Evolutionary conservation across 495 filamentous ascomycete genomes (phyloP).

Genomic region (Beverwykella pulmonaria): DNA sequence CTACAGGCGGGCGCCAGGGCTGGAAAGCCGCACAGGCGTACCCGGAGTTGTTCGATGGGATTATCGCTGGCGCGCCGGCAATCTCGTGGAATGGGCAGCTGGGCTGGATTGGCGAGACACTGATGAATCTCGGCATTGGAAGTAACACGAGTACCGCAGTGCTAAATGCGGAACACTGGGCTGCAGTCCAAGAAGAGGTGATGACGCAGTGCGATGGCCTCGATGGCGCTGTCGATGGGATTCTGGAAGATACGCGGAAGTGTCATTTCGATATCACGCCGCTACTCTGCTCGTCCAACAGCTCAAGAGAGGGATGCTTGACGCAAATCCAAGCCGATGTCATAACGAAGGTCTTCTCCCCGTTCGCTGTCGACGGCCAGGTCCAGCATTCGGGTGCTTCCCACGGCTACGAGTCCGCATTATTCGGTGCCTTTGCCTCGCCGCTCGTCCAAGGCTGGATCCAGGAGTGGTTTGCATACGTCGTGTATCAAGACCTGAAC

Average conservation of each 20-base stretch:
- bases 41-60: conserved; percentile 24
- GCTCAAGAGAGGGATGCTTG: background rate
- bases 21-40: conserved; percentile 19
- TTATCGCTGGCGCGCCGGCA: conserved; percentile 16
- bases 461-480: background rate
- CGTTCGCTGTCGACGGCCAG: background rate
- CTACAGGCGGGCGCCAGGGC: conserved; percentile 16
- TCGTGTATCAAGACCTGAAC: conserved; percentile 1
- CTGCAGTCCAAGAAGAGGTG: background rate
- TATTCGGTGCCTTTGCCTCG: background rate
- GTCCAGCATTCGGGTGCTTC: background rate
- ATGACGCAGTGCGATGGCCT: conserved; percentile 13
- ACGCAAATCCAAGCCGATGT: background rate
- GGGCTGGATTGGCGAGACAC: background rate
- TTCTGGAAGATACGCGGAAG: conserved; percentile 10
- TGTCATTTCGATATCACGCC: conserved; percentile 8
- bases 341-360: conserved; percentile 2
- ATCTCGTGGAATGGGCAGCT: background rate
- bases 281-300: background rate
- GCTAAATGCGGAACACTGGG: background rate
- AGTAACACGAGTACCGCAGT: background rate
- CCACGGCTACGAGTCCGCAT: background rate
- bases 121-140: background rate
- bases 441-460: background rate
- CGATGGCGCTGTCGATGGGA: conserved; percentile 20